Base-by-base conservation (phyloP, 2,329 filamentous ascomycete species). In the Neurospora crassa region DNA sequence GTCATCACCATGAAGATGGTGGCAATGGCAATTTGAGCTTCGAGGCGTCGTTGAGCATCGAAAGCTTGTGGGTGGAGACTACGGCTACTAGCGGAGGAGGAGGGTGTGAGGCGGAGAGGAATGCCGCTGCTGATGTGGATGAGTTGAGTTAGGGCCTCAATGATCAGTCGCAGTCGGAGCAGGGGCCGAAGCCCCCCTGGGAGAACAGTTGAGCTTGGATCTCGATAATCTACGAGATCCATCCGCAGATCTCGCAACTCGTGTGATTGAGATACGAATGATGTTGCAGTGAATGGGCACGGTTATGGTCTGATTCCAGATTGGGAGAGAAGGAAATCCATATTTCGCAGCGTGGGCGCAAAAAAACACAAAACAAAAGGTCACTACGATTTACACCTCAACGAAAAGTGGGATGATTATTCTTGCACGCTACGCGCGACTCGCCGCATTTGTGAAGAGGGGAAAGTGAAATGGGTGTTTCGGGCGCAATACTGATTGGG, bases 11-110 rank as follows among this genome's bases (percentile, higher is more conserved):
- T 45, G 69, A 71, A 41, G 71, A 72, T 37, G 43, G 68, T 40
- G 68, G 69, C 24, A 69, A 70, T 59, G 67, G 69, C 7, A 70
- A 73, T 8, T 34, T 75, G 40, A 75, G 74, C 45, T 78, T 79
- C 74, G 78, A 75, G 1, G 73, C 70, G 4, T 70, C 73, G 5
- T 70, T 76, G 20, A 74, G 71, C 67, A 76, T 73, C 29, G 75
- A 75, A 16, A 69, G 72, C 11, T 43, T 78, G 37, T 78, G 76
- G 77, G 74, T 40, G 10, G 69, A 73, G 68, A 37, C 53, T 63
- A n/a, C 53, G 53, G 16, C 53, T 63, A 63, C 29, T 1, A 16
- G 53, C 16, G 24, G 68, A 72, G 42, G 37, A 24, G 34, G 42
- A 68, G 59, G 29, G 53, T 34, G 53, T 16, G 53, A 34, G 53